Evolutionary conservation across 371 early-diverging fungal species (phyloP), one percentile per base, ranked within the genome.

Genomic region (Syncephalastrum sp.): DNA sequence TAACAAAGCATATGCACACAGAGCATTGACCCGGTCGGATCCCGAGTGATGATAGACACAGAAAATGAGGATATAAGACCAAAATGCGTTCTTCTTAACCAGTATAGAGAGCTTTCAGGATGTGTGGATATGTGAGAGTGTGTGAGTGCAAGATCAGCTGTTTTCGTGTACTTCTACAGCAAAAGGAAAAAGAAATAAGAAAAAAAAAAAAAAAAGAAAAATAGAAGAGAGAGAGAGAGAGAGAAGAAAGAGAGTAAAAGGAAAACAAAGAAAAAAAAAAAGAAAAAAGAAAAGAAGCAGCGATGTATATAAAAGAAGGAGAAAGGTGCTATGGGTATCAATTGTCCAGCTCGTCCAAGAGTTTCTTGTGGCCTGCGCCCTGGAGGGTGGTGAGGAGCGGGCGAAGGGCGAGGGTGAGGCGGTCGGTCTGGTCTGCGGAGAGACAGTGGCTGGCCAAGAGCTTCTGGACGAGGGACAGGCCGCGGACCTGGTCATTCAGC

Each of bases 371-470:
- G 15, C 50, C 54, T 12, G 63, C 42, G 14, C 57, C 57, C 19
- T 53, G 53, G 8, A 42, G 16, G 14, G 53, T 38, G 43, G 8
- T 27, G 19, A 63, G 54, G 4, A 63, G 27, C 2, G 63, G 63
- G 13, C 49, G 50, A 2, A 54, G 16, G 16, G 27, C 15, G 17
- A 16, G n/a, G n/a, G 19, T 42, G 38, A 74, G 42, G 6, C 19
- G 38, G 5, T 59, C 47, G 41, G 48, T 60, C 44, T 69, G 54
- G 2, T 51, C 51, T n/a, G 43, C 46, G 0, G 59, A 24, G 25
- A 93, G 82, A 43, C 89, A 87, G 7, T 71, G 51, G 33, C 72
- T 63, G 15, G 59, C 15, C n/a, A 77, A 23, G 7, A 74, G 43
- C 53, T 77, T 77, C 54, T 74, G 74, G 12, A 77, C 53, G 21